Percentiles rank a stretch among this genome's conserved stretches.
phyloP scores from a whole-genome alignment of 495 filamentous ascomycete genomes.

The Xeromyces bisporus region DNA sequence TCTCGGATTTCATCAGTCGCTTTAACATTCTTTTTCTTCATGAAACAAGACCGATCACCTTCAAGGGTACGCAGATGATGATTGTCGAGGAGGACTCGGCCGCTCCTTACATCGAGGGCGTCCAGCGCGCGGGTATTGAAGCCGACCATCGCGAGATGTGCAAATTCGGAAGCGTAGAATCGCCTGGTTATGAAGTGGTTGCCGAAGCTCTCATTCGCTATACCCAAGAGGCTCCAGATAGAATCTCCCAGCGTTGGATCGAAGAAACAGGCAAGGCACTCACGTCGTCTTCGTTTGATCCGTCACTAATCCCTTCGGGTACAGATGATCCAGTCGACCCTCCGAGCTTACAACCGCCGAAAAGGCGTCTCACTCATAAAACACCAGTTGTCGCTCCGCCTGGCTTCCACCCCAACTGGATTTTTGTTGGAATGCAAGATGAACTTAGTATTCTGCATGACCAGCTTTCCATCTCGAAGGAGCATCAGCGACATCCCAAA shows the following conservation, averaged over 20 bases:
- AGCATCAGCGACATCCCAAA: slow-evolving; percentile 42
- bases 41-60: slow-evolving; percentile 48
- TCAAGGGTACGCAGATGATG: slow-evolving; percentile 40
- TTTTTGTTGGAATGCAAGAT: slow-evolving; percentile 57
- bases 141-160: slow-evolving; percentile 78
- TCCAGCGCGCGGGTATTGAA: slow-evolving; percentile 62
- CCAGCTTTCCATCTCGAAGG: slow-evolving; percentile 46
- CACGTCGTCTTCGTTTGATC: no score
- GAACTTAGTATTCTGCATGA: slow-evolving; percentile 52
- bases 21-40: slow-evolving; percentile 62
- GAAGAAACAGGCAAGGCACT: slow-evolving; percentile 41
- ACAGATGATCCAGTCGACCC: no score
- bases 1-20: slow-evolving; percentile 52
- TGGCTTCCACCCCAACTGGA: slow-evolving; percentile 61
- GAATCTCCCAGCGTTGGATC: slow-evolving; percentile 44
- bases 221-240: slow-evolving; percentile 38
- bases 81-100: slow-evolving; percentile 67
- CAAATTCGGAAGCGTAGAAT: slow-evolving; percentile 57
- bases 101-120: slow-evolving; percentile 54
- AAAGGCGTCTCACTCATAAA: no score
- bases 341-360: no score
- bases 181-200: slow-evolving; percentile 60
- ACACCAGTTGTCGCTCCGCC: slow-evolving; percentile 63
- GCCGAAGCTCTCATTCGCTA: slow-evolving; percentile 57
- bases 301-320: no score